Conservation (phyloP, 805 yeast genomes). For the Metschnikowia orientalis region DNA sequence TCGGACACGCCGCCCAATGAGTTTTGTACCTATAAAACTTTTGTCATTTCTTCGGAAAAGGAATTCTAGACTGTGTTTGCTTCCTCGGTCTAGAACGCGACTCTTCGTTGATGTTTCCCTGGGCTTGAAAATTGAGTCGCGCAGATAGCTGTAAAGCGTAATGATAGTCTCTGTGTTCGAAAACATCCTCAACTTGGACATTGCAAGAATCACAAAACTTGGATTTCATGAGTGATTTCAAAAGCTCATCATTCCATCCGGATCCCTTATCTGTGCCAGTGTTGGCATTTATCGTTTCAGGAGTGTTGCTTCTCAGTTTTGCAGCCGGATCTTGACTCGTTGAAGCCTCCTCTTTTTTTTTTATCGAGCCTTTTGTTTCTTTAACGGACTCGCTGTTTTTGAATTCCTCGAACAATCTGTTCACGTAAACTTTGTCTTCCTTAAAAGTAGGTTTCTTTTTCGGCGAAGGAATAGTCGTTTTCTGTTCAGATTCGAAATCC, state of each 20-base stretch:
- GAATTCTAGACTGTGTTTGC: conserved; percentile 1
- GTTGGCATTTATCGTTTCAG: neutral
- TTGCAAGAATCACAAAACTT: conserved; percentile 29
- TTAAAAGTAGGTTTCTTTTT: conserved; percentile 10
- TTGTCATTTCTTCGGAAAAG: conserved; percentile 1
- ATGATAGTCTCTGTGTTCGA: conserved; percentile 55
- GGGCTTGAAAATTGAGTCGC: conserved; percentile 25
- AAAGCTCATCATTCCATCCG: conserved; percentile 8
- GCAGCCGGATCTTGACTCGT: neutral
- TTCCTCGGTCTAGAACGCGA: neutral
- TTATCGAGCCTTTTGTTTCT: too few relatives aligned
- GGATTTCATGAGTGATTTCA: conserved; percentile 18
- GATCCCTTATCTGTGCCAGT: too few relatives aligned
- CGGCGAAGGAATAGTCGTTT: neutral
- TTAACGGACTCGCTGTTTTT: conserved; percentile 8
- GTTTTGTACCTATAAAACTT: too few relatives aligned
- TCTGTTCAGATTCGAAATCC: conserved; percentile 18
- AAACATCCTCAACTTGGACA: conserved; percentile 24
- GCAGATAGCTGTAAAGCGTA: conserved; percentile 47
- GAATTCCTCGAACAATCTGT: conserved; percentile 23
- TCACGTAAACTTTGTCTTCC: conserved; percentile 26
- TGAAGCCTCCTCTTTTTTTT: neutral
- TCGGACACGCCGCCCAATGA: too few relatives aligned
- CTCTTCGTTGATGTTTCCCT: neutral
- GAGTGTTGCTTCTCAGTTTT: neutral